These are phyloP conservation scores for Hyphodiscus sp. DNA, from an alignment of 2,329 filamentous ascomycete genomes.

Conservation along the genomic window DNA sequence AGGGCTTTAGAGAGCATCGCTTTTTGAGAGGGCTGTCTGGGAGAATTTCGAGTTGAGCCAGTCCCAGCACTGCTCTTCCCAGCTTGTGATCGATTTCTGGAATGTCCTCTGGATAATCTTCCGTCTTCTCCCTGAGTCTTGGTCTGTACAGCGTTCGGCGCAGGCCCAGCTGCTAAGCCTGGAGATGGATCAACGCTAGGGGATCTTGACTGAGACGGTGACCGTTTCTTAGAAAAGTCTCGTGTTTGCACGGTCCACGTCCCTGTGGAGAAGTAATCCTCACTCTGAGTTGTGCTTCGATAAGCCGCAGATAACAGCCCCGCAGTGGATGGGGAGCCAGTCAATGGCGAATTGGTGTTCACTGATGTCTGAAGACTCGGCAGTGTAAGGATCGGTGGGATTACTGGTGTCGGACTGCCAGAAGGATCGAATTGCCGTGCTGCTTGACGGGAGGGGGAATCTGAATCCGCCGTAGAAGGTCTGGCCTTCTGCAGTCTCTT, in stretches of 20 bases:
- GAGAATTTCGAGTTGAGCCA: constrained; percentile 28
- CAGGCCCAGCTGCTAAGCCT: constrained; percentile 8
- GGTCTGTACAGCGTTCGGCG: neutral
- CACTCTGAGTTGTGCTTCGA: constrained; percentile 18
- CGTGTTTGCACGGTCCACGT: constrained; percentile 18
- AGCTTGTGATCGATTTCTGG: constrained; percentile 40
- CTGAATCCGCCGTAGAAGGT: neutral
- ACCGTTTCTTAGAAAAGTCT: constrained; percentile 20
- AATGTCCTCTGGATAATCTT: constrained; percentile 31
- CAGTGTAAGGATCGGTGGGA: constrained; percentile 29
- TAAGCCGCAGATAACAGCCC: constrained; percentile 29
- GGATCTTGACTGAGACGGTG: constrained; percentile 17
- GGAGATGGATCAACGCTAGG: constrained; percentile 16
- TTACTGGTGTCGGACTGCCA: constrained; percentile 6
- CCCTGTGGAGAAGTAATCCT: constrained; percentile 29
- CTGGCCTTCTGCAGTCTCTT: neutral
- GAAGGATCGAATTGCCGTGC: constrained; percentile 14
- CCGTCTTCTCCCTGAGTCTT: constrained; percentile 3
- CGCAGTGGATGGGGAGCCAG: constrained; percentile 26
- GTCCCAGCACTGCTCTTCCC: constrained; percentile 41
- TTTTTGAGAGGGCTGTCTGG: constrained; percentile 68
- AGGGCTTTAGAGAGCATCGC: constrained; percentile 94
- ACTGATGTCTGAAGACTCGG: constrained; percentile 18
- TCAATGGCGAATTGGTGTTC: constrained; percentile 20
- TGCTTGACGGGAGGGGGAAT: neutral